Evolutionary conservation across 169 alveolate species (phyloP).

Genomic region (Plasmodium vinckei): DNA sequence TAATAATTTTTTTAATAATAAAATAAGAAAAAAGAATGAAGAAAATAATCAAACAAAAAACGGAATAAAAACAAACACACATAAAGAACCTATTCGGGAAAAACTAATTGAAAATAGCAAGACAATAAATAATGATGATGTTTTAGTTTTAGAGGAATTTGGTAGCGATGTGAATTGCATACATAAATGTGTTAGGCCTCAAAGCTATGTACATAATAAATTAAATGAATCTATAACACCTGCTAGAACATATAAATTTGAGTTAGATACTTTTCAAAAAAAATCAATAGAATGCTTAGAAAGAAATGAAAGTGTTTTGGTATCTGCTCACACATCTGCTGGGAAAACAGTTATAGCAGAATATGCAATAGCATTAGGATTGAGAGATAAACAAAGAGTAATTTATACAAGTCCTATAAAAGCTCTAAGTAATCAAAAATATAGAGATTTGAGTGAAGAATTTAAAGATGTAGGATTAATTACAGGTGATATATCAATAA

Average conservation of each 20-base stretch:
- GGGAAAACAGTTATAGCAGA: slow-evolving; percentile 99
- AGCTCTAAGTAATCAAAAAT: slow-evolving; percentile 99
- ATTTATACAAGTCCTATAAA: slow-evolving; percentile 99
- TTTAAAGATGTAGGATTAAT: slow-evolving; percentile 98
- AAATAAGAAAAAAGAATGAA: slow-evolving; percentile 20
- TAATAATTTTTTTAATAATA: slow-evolving; percentile 11
- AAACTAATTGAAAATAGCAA: slow-evolving; percentile 56
- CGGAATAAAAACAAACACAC: not conserved
- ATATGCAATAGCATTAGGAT: slow-evolving; percentile 98
- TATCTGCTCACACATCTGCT: slow-evolving; percentile 99
- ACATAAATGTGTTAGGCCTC: slow-evolving; percentile 74
- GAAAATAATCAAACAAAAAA: not conserved
- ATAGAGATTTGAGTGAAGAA: slow-evolving; percentile 97
- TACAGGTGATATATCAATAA: slow-evolving; percentile 99
- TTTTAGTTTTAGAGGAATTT: slow-evolving; percentile 70
- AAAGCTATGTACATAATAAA: slow-evolving; percentile 67
- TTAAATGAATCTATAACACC: slow-evolving; percentile 77
- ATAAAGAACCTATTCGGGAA: slow-evolving; percentile 30
- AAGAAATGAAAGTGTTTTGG: slow-evolving; percentile 96
- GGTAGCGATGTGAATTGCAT: slow-evolving; percentile 68
- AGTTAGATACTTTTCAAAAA: slow-evolving; percentile 97
- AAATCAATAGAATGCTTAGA: slow-evolving; percentile 96
- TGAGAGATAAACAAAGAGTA: slow-evolving; percentile 96
- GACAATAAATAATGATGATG: slow-evolving; percentile 73
- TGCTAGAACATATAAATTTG: slow-evolving; percentile 93